Conservation (phyloP, 83 land plant genomes). For the Diphasiastrum complanatum region DNA sequence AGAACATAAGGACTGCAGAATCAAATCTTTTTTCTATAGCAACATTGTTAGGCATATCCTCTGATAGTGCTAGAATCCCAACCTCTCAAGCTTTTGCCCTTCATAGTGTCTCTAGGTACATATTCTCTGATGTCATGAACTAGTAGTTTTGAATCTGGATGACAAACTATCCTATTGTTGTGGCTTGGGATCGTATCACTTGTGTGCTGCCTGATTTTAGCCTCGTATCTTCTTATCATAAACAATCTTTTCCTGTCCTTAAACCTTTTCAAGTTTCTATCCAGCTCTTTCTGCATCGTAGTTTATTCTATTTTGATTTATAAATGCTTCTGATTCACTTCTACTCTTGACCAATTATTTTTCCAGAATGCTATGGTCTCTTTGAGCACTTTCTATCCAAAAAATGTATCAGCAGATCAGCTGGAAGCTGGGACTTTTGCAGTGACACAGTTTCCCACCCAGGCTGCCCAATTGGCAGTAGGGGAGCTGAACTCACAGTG, state of each 20-base stretch:
- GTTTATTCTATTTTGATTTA: background rate
- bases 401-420: slow-evolving; percentile 47
- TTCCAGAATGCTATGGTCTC: slow-evolving; percentile 54
- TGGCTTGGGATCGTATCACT: no score
- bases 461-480: slow-evolving; percentile 35
- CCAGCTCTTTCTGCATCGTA: background rate
- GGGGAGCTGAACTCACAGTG: slow-evolving; percentile 36
- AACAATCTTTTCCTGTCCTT: background rate
- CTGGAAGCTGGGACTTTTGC: slow-evolving; percentile 46
- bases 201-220: no score
- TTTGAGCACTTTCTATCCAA: slow-evolving; percentile 47
- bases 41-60: no score
- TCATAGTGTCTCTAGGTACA: no score
- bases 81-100: no score
- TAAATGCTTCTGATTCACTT: background rate
- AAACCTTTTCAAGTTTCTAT: background rate
- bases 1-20: no score
- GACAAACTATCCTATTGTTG: no score
- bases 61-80: no score
- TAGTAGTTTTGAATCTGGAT: no score
- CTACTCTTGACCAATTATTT: background rate
- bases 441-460: slow-evolving; percentile 61
- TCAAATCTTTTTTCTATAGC: no score
- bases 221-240: no score
- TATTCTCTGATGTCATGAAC: no score